Percentiles rank a stretch among this genome's conserved stretches.
These are phyloP conservation scores for Colletotrichum liaoningense DNA, from an alignment of 2,329 filamentous ascomycete genomes.

Conservation along the genomic window DNA sequence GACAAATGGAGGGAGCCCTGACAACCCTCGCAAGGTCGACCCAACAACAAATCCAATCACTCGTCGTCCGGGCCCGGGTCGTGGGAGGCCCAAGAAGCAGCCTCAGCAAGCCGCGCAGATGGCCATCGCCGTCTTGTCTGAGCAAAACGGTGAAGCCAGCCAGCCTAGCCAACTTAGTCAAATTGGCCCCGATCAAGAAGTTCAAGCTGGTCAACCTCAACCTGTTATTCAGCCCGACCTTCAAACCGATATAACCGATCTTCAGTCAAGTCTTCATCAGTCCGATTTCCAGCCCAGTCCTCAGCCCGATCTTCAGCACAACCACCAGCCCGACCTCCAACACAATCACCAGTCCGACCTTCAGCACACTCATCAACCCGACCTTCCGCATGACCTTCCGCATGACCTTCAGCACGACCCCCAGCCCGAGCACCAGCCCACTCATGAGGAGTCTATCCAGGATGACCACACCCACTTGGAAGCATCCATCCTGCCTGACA, in stretches of 20 bases:
- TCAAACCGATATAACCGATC: background rate
- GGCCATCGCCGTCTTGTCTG: conserved; percentile 22
- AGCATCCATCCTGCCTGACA: conserved; percentile 11
- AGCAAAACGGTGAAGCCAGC: background rate
- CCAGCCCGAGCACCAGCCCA: conserved; percentile 1
- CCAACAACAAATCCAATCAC: conserved; percentile 69
- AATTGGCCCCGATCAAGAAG: conserved; percentile 1
- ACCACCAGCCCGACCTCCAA: conserved; percentile 5
- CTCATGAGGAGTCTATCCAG: background rate
- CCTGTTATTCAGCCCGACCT: background rate
- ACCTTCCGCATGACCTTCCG: background rate
- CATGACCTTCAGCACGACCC: background rate
- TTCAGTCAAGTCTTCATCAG: background rate
- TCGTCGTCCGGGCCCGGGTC: conserved; percentile 68
- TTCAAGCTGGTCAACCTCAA: conserved; percentile 31
- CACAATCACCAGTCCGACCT: background rate
- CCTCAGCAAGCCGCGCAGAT: conserved; percentile 39
- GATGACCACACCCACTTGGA: conserved; percentile 1
- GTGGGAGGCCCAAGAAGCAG: conserved; percentile 64
- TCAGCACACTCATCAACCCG: background rate
- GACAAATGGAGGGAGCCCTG: conserved; percentile 46
- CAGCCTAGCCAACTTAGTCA: conserved; percentile 9
- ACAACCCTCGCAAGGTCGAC: conserved; percentile 55
- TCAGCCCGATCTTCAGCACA: background rate
- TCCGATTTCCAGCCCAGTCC: conserved; percentile 1